These are phyloP conservation scores for Suaeda aralocaspica DNA, from an alignment of 148 eudicot species.

Conservation along the genomic window DNA sequence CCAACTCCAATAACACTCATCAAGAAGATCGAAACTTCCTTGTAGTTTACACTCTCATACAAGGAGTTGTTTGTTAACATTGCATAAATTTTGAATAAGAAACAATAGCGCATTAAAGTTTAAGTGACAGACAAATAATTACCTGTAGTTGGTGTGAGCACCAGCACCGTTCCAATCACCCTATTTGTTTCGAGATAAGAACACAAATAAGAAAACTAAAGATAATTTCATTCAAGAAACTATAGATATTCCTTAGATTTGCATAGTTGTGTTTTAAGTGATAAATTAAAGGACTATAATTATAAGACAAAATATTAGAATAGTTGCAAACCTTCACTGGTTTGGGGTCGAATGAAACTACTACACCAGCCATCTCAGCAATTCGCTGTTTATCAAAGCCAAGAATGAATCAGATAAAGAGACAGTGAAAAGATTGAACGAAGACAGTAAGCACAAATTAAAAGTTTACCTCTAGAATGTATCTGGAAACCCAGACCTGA, in stretches of 20 bases:
- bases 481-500: constrained; percentile 56
- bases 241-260: neutral
- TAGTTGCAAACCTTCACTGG: constrained; percentile 31
- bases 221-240: neutral
- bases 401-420: neutral
- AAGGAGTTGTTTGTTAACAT: no score
- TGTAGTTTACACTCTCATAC: no score
- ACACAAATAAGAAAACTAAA: neutral
- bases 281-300: no score
- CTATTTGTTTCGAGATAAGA: constrained; percentile 14
- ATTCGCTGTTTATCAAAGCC: constrained; percentile 37
- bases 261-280: no score
- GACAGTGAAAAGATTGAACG: neutral
- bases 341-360: constrained; percentile 51
- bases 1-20: neutral
- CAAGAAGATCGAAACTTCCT: no score
- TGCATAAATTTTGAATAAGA: no score
- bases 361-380: constrained; percentile 43
- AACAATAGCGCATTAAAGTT: no score
- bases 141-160: constrained; percentile 75
- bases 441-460: no score
- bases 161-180: constrained; percentile 83
- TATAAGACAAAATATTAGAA: neutral
- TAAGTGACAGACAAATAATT: neutral
- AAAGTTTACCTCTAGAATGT: constrained; percentile 43